A percentile compares a stretch with the other conserved stretches of the same genome.
These are phyloP conservation scores for Naganishia cerealis DNA, from an alignment of 1,284 basidiomycete species.

Conservation along the genomic window DNA sequence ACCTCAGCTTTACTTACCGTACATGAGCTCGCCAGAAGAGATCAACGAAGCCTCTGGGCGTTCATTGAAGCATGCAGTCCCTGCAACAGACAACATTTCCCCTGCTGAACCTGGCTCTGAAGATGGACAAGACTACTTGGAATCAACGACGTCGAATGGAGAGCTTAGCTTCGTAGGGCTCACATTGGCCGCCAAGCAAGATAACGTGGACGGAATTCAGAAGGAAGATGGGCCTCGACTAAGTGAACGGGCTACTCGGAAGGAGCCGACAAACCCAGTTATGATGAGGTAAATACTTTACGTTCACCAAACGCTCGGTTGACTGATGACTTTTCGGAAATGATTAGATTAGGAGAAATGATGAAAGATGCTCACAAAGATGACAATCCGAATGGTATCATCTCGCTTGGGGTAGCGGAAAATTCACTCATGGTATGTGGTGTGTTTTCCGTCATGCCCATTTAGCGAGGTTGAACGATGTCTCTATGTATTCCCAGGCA, in stretches of 20 bases:
- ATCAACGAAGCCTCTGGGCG: neutral
- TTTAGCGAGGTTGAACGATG: no score
- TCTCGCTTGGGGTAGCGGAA: slow-evolving; percentile 56
- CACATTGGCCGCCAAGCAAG: neutral
- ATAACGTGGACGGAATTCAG: neutral
- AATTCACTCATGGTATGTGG: slow-evolving; percentile 51
- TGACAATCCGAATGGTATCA: slow-evolving; percentile 51
- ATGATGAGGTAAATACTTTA: slow-evolving; percentile 12
- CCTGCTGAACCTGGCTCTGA: neutral
- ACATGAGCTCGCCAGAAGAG: neutral
- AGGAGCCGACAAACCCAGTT: slow-evolving; percentile 24
- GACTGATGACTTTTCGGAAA: neutral
- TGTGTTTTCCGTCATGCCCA: neutral
- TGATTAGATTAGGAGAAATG: slow-evolving; percentile 20
- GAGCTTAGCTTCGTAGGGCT: slow-evolving; percentile 4
- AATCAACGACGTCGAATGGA: neutral
- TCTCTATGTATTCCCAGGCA: slow-evolving; percentile 29
- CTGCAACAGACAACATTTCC: neutral
- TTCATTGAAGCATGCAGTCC: neutral
- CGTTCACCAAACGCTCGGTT: neutral
- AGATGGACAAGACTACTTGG: neutral
- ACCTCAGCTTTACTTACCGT: neutral
- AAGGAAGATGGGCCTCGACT: neutral
- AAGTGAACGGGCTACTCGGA: slow-evolving; percentile 7
- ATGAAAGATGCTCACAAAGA: slow-evolving; percentile 11